Evolutionary conservation across 805 yeast species (phyloP).

Genomic region (Candida pseudofarinosa): DNA sequence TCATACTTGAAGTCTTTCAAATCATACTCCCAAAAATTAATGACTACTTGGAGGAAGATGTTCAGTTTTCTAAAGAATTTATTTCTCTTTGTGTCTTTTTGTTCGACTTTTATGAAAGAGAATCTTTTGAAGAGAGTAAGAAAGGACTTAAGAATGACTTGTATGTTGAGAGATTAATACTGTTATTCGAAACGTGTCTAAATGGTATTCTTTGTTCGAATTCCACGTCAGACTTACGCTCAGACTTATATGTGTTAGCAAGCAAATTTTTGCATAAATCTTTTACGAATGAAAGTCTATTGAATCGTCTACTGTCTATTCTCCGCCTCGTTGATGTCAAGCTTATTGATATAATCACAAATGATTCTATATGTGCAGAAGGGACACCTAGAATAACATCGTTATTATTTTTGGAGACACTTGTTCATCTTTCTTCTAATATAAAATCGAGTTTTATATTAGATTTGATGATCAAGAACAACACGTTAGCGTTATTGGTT

Average conservation of each 20-base stretch:
- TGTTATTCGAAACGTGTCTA: constrained; percentile 70
- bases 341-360: constrained; percentile 61
- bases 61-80: constrained; percentile 67
- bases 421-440: constrained; percentile 52
- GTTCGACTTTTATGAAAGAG: constrained; percentile 54
- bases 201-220: constrained; percentile 69
- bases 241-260: constrained; percentile 74
- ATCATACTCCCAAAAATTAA: constrained; percentile 70
- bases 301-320: constrained; percentile 48
- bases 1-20: constrained; percentile 75
- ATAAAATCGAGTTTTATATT: constrained; percentile 54
- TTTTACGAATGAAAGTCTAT: constrained; percentile 35
- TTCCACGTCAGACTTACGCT: constrained; percentile 63
- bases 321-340: constrained; percentile 57
- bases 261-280: constrained; percentile 60
- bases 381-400: constrained; percentile 75
- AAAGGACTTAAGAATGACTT: constrained; percentile 15
- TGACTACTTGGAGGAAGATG: constrained; percentile 65
- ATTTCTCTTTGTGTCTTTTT: constrained; percentile 72
- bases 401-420: constrained; percentile 65
- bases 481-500: constrained; percentile 61
- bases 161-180: constrained; percentile 52
- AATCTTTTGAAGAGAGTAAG: constrained; percentile 12
- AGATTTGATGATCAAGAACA: constrained; percentile 58
- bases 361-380: constrained; percentile 77